phyloP scores from a whole-genome alignment of 495 filamentous ascomycete genomes.

The Hapsidospora chrysogenum region DNA sequence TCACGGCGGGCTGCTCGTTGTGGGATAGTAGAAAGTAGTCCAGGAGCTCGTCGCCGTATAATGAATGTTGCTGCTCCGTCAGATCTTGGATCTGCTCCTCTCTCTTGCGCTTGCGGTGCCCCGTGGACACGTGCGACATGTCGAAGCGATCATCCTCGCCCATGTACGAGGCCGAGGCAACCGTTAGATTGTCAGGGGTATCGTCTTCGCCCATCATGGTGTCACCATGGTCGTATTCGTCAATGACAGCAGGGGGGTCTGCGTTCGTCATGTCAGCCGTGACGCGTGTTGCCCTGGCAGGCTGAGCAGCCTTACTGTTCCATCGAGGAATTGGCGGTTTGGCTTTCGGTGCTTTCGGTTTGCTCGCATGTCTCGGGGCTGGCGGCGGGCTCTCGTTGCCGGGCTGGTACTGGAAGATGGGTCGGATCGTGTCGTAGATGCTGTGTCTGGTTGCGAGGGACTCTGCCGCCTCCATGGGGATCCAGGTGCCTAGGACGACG shows the following conservation, averaged over 20 bases:
- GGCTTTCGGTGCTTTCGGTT: conserved; percentile 47
- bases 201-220: conserved; percentile 59
- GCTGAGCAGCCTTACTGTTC: conserved; percentile 18
- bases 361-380: conserved; percentile 79
- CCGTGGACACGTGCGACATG: conserved; percentile 44
- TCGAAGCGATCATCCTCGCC: conserved; percentile 63
- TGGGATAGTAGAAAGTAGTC: conserved; percentile 86
- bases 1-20: conserved; percentile 46
- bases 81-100: conserved; percentile 48
- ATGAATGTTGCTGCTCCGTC: conserved; percentile 64
- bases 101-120: conserved; percentile 66
- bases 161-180: conserved; percentile 67
- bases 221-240: conserved; percentile 29
- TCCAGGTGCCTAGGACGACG: conserved; percentile 99
- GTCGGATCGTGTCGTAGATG: conserved; percentile 59
- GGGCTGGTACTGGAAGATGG: conserved; percentile 80
- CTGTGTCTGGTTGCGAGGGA: conserved; percentile 71
- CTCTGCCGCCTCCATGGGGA: conserved; percentile 69
- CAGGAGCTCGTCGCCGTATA: conserved; percentile 79
- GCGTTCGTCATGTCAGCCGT: conserved; percentile 7
- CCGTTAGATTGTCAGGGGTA: conserved; percentile 60
- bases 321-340: conserved; percentile 39
- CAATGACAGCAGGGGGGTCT: conserved; percentile 13
- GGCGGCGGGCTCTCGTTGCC: conserved; percentile 80
- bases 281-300: conserved; percentile 4